phyloP scores from a whole-genome alignment of 1,139 yeast species.

The Kodamaea sp. region DNA sequence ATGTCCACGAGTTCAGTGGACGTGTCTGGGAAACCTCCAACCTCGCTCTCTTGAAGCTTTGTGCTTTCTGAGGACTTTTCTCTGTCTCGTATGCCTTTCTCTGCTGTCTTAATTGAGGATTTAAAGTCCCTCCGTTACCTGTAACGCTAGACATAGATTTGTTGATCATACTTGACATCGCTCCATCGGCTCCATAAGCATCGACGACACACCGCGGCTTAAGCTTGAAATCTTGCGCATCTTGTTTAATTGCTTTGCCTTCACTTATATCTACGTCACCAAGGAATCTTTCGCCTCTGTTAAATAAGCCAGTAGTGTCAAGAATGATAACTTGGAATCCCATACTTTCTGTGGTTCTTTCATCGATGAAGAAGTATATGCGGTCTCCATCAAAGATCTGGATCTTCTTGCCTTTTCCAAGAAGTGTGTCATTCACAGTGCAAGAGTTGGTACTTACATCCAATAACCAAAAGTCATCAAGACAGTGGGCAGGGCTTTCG shows the following conservation, averaged over 20 bases:
- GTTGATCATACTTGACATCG: slow-evolving; percentile 8
- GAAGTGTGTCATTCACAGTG: slow-evolving; percentile 56
- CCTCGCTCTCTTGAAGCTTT: slow-evolving; percentile 29
- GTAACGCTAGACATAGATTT: slow-evolving; percentile 7
- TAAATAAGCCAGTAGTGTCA: slow-evolving; percentile 62
- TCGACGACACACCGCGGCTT: slow-evolving; percentile 30
- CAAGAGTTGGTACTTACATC: slow-evolving; percentile 84
- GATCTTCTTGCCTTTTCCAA: slow-evolving; percentile 65
- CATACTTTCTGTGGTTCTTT: slow-evolving; percentile 47
- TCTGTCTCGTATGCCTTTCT: slow-evolving; percentile 23
- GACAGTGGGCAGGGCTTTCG: slow-evolving; percentile 67
- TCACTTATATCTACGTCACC: slow-evolving; percentile 4
- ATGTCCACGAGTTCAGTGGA: slow-evolving; percentile 26
- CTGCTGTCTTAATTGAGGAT: slow-evolving; percentile 28
- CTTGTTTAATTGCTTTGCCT: slow-evolving; percentile 25
- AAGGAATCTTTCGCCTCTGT: slow-evolving; percentile 29
- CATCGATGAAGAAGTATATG: slow-evolving; percentile 66
- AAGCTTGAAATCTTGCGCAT: slow-evolving; percentile 28
- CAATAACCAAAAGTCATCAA: slow-evolving; percentile 78
- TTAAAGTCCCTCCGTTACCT: slow-evolving; percentile 32
- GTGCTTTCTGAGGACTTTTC: slow-evolving; percentile 16
- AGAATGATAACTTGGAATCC: slow-evolving; percentile 47
- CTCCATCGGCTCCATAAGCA: slow-evolving; percentile 5
- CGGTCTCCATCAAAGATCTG: slow-evolving; percentile 64
- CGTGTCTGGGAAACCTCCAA: slow-evolving; percentile 23